Evolutionary conservation across 768 basidiomycete species (phyloP).

Genomic region (Termitomyces bulborhizus): DNA sequence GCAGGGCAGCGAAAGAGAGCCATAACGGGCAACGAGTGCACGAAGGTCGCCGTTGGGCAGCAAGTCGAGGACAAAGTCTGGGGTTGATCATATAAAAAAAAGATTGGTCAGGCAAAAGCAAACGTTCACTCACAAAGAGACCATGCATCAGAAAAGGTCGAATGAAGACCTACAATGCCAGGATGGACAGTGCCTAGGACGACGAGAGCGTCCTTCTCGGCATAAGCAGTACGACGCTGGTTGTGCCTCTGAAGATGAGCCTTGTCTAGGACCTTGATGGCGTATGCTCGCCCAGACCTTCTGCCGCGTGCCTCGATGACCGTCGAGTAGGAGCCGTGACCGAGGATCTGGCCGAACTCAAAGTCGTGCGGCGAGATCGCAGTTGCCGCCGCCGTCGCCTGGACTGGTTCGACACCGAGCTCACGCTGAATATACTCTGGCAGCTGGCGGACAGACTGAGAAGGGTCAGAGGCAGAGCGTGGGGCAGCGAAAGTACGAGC

Average conservation of each 20-base stretch:
- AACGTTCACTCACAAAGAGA: slow-evolving; percentile 61
- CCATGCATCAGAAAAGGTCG: slow-evolving; percentile 81
- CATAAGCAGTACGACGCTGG: slow-evolving; percentile 65
- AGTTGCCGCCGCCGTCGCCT: not conserved
- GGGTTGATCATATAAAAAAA: not conserved
- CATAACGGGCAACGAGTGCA: slow-evolving; percentile 62
- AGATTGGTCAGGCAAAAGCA: not conserved
- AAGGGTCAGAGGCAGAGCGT: slow-evolving; percentile 35
- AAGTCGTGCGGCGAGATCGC: slow-evolving; percentile 57
- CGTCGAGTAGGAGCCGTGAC: slow-evolving; percentile 80
- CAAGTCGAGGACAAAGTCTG: slow-evolving; percentile 78
- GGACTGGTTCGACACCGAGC: slow-evolving; percentile 28
- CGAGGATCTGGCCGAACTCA: slow-evolving; percentile 65
- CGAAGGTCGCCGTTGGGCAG: slow-evolving; percentile 77
- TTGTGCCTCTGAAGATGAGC: slow-evolving; percentile 72
- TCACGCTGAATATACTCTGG: slow-evolving; percentile 58
- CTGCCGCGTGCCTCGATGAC: slow-evolving; percentile 53
- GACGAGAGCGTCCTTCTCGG: slow-evolving; percentile 76
- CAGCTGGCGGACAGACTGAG: not conserved
- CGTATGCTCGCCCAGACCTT: slow-evolving; percentile 57
- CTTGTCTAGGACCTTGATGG: slow-evolving; percentile 78
- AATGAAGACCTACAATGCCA: slow-evolving; percentile 75
- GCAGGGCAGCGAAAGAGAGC: slow-evolving; percentile 79
- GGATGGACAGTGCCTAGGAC: slow-evolving; percentile 72
- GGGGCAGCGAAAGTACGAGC: slow-evolving; percentile 63